Evolutionary conservation across 2,329 filamentous ascomycete species (phyloP).

Genomic region (Epichloe gansuensis): DNA sequence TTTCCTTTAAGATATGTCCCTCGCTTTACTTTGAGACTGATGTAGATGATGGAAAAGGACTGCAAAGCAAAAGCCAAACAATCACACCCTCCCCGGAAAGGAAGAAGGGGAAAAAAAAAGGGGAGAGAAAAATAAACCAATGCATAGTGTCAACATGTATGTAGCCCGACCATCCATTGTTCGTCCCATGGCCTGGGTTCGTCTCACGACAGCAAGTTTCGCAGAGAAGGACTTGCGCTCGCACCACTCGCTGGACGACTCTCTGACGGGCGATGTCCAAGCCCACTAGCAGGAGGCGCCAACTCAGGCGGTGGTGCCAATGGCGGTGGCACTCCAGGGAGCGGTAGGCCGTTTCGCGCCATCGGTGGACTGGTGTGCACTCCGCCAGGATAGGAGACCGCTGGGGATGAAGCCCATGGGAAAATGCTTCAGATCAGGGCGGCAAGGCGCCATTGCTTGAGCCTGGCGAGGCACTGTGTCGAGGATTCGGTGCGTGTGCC

Average conservation of each 20-base stretch:
- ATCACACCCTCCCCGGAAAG: not conserved
- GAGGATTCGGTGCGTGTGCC: conserved; percentile 14
- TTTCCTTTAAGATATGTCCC: not conserved
- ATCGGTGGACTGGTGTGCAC: conserved; percentile 34
- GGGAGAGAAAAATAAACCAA: not conserved
- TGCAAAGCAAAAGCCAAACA: not conserved
- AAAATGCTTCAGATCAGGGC: conserved; percentile 20
- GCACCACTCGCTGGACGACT: conserved; percentile 47
- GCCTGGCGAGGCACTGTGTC: conserved; percentile 18
- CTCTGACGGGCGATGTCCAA: conserved; percentile 23
- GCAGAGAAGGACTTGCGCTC: conserved; percentile 64
- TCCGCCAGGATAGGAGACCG: conserved; percentile 29
- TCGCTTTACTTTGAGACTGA: not conserved
- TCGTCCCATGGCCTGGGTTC: not conserved
- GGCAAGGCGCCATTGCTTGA: conserved; percentile 23
- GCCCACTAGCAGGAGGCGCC: conserved; percentile 14
- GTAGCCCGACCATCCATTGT: not conserved
- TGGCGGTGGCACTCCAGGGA: conserved; percentile 10
- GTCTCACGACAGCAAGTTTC: conserved; percentile 54
- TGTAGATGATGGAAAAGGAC: not conserved
- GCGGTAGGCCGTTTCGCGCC: conserved; percentile 26
- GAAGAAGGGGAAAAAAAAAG: not conserved
- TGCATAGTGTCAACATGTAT: not conserved
- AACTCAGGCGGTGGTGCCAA: conserved; percentile 13
- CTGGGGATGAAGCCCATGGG: conserved; percentile 31